These are phyloP conservation scores for Diplodia seriata DNA, from an alignment of 2,329 filamentous ascomycete genomes.

Conservation along the genomic window DNA sequence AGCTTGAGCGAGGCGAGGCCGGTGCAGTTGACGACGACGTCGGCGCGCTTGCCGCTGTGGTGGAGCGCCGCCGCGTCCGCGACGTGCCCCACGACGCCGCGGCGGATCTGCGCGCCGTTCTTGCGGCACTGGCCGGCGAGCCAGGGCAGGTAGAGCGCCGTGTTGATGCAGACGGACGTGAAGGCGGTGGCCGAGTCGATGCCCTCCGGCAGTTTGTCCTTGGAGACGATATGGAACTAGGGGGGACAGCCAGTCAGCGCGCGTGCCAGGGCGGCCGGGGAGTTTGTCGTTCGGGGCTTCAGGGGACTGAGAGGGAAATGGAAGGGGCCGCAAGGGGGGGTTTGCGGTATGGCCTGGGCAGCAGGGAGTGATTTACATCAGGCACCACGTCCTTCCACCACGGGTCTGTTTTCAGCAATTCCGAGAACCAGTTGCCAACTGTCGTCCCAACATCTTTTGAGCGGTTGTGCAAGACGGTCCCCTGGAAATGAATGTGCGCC, in stretches of 20 bases:
- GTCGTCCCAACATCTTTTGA: constrained; percentile 66
- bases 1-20: constrained; percentile 77
- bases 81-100: constrained; percentile 67
- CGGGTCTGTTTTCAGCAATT: constrained; percentile 70
- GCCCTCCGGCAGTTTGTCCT: constrained; percentile 64
- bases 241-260: background rate
- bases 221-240: constrained; percentile 67
- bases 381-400: constrained; percentile 78
- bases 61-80: constrained; percentile 70
- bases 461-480: constrained; percentile 64
- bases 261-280: background rate
- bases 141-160: constrained; percentile 85
- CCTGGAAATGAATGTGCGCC: constrained; percentile 80
- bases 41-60: constrained; percentile 63
- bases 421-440: constrained; percentile 67
- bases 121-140: constrained; percentile 80
- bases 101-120: constrained; percentile 67
- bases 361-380: constrained; percentile 56
- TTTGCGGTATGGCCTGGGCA: constrained; percentile 36
- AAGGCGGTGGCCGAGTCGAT: constrained; percentile 77
- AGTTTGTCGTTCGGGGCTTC: background rate
- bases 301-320: constrained; percentile 8
- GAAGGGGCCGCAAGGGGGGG: constrained; percentile 6
- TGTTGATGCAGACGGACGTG: constrained; percentile 90
- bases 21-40: constrained; percentile 83